Conservation (phyloP, 495 filamentous ascomycete species). For the Polyplosphaeria fusca region DNA sequence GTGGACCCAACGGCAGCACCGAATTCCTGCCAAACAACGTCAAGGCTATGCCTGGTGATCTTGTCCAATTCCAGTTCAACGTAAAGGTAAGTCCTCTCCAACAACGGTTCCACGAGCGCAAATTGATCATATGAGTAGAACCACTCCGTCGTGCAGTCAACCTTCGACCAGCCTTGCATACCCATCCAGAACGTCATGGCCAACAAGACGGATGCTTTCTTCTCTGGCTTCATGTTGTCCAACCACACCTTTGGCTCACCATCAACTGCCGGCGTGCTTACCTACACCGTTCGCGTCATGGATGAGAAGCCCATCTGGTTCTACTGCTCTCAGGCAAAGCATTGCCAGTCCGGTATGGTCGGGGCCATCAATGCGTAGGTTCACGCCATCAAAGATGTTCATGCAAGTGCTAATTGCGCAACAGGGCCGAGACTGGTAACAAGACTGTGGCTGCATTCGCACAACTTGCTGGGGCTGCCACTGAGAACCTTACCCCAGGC, state of each 20-base stretch:
- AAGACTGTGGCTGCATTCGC: conserved; percentile 28
- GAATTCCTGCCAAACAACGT: conserved; percentile 44
- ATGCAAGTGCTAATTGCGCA: neutral
- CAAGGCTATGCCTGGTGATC: conserved; percentile 43
- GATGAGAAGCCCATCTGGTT: conserved; percentile 44
- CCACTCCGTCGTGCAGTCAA: conserved; percentile 49
- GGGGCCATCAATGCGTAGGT: conserved; percentile 43
- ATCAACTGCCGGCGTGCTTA: conserved; percentile 7
- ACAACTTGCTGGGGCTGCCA: conserved; percentile 9
- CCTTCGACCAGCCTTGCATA: conserved; percentile 45
- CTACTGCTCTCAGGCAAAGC: conserved; percentile 44
- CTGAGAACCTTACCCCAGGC: conserved; percentile 27
- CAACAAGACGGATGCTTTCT: conserved; percentile 39
- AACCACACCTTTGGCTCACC: conserved; percentile 1
- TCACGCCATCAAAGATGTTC: neutral
- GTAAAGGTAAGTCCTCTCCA: conserved; percentile 39
- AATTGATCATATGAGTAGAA: conserved; percentile 36
- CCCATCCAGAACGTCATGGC: conserved; percentile 33
- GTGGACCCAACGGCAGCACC: conserved; percentile 31
- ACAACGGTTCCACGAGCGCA: neutral
- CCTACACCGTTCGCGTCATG: conserved; percentile 40
- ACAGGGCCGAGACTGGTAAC: conserved; percentile 25
- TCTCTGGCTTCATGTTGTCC: conserved; percentile 41
- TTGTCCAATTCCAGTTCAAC: conserved; percentile 56
- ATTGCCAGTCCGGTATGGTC: conserved; percentile 44